phyloP scores from a whole-genome alignment of 1,284 basidiomycete genomes.

The Mycocalia duriaeana region DNA sequence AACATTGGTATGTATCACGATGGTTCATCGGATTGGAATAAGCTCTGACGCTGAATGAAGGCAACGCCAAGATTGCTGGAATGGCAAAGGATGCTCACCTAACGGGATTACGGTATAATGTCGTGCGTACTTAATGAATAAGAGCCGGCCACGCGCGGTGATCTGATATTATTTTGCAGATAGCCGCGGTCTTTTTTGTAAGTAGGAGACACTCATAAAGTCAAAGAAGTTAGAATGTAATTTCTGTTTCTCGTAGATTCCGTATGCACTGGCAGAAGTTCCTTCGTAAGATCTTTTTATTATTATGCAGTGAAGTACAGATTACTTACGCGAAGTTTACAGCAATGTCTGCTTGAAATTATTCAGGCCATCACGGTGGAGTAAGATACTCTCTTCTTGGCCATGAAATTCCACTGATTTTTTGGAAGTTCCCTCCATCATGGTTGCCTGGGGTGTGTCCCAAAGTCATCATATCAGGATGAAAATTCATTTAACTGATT shows the following conservation, averaged over 20 bases:
- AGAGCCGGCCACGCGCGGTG: neutral
- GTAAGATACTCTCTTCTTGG: constrained; percentile 21
- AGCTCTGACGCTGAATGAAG: constrained; percentile 11
- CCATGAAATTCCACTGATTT: constrained; percentile 5
- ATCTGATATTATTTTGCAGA: constrained; percentile 15
- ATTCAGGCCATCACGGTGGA: constrained; percentile 42
- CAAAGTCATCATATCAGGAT: neutral
- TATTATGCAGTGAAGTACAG: constrained; percentile 1
- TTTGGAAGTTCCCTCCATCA: constrained; percentile 38
- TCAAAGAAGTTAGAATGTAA: neutral
- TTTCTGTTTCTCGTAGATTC: constrained; percentile 25
- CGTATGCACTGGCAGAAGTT: constrained; percentile 41
- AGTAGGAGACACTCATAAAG: too few species aligned
- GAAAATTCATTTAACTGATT: constrained; percentile 9
- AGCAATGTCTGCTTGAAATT: constrained; percentile 45
- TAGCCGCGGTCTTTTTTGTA: constrained; percentile 47
- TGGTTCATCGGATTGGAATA: neutral
- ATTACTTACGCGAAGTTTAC: too few species aligned
- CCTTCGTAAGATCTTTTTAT: constrained; percentile 37
- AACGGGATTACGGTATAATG: constrained; percentile 39
- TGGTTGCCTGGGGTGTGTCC: constrained; percentile 41
- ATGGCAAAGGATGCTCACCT: constrained; percentile 36
- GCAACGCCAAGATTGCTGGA: constrained; percentile 33
- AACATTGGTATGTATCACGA: constrained; percentile 25
- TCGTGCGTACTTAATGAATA: constrained; percentile 26